phyloP scores from a whole-genome alignment of 768 basidiomycete species.

The Mycena floridula region DNA sequence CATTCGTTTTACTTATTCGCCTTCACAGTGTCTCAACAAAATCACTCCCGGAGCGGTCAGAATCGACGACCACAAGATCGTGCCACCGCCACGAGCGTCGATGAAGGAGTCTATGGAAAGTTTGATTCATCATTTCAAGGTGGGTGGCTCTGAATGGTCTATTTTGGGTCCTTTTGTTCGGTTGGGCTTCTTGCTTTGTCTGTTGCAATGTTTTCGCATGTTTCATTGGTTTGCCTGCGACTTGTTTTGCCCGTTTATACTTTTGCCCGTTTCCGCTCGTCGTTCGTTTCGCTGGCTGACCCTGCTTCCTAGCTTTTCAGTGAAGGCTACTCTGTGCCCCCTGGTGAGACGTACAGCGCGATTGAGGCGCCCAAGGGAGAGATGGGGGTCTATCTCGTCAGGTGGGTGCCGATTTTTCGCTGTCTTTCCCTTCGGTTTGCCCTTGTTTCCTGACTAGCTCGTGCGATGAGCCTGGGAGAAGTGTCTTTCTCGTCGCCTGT shows the following conservation, averaged over 20 bases:
- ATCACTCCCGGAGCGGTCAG: conserved; percentile 91
- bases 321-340: conserved; percentile 95
- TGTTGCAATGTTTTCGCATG: not conserved
- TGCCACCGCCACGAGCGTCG: conserved; percentile 89
- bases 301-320: conserved; percentile 73
- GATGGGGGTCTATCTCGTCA: conserved; percentile 98
- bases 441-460: not conserved
- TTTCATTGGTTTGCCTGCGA: not conserved
- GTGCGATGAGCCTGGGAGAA: too few relatives aligned
- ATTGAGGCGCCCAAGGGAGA: conserved; percentile 99
- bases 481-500: too few relatives aligned
- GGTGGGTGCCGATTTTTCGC: conserved; percentile 53
- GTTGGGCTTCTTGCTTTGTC: too few relatives aligned
- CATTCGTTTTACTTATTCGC: not conserved
- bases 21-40: conserved; percentile 91
- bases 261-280: too few relatives aligned
- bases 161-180: too few relatives aligned
- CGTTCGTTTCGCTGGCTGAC: too few relatives aligned
- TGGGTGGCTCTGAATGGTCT: too few relatives aligned
- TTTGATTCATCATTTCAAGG: conserved; percentile 98
- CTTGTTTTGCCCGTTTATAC: too few relatives aligned
- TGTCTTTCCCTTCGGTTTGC: too few relatives aligned
- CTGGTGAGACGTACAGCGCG: conserved; percentile 92
- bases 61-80: conserved; percentile 96
- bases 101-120: conserved; percentile 99